These are phyloP conservation scores for Apiotrichum akiyoshidainum DNA, from an alignment of 1,284 basidiomycete genomes.

Conservation along the genomic window DNA sequence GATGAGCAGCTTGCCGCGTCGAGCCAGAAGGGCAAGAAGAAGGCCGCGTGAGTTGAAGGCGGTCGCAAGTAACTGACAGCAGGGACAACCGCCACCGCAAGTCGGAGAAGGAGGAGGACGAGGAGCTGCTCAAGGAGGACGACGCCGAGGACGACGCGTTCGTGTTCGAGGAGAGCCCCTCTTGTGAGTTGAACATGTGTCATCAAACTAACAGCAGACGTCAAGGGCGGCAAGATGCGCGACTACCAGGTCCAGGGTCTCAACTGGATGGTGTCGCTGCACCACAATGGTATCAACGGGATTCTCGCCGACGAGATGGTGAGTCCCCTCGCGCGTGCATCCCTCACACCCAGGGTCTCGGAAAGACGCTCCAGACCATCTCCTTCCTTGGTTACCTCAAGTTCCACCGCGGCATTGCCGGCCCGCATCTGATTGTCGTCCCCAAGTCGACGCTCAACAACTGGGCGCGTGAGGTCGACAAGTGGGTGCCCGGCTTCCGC, in stretches of 20 bases:
- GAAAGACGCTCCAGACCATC: conserved; percentile 97
- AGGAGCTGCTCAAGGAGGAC: conserved; percentile 83
- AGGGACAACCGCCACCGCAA: conserved; percentile 82
- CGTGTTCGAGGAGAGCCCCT: conserved; percentile 87
- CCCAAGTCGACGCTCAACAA: conserved; percentile 98
- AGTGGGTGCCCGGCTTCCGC: conserved; percentile 89
- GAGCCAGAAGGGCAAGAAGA: conserved; percentile 72
- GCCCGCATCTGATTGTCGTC: conserved; percentile 92
- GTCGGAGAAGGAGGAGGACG: conserved; percentile 97
- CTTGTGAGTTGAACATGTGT: conserved; percentile 61
- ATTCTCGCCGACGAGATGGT: conserved; percentile 95
- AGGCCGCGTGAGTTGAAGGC: conserved; percentile 57
- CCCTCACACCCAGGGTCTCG: conserved; percentile 69
- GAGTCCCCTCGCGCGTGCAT: conserved; percentile 22
- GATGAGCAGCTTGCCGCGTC: conserved; percentile 62
- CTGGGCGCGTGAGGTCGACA: conserved; percentile 88
- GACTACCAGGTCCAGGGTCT: conserved; percentile 93
- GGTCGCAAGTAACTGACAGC: conserved; percentile 1
- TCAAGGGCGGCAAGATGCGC: conserved; percentile 82
- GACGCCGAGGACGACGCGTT: conserved; percentile 78
- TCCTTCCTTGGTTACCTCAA: conserved; percentile 95
- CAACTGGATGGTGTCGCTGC: conserved; percentile 93
- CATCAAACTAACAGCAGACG: conserved; percentile 56
- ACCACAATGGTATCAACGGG: conserved; percentile 89
- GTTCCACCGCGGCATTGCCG: conserved; percentile 70